phyloP scores from a whole-genome alignment of 2,329 filamentous ascomycete genomes.

The Aplosporella prunicola region DNA sequence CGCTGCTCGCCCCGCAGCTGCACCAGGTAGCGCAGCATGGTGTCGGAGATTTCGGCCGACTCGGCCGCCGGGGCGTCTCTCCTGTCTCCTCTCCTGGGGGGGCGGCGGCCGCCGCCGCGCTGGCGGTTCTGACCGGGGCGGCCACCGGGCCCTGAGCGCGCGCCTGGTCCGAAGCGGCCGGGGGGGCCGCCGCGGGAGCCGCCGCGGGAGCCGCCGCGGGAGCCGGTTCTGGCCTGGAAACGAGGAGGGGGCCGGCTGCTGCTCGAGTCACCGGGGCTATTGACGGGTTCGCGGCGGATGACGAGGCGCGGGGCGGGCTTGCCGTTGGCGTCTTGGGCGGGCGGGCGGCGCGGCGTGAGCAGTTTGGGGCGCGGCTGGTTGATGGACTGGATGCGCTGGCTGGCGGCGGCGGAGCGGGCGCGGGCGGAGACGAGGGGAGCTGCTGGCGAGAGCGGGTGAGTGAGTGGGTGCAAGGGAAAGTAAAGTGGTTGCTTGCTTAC shows the following conservation, averaged over 20 bases:
- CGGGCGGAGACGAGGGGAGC: constrained; percentile 1
- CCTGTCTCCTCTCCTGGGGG: too few relatives aligned
- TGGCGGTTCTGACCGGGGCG: too few relatives aligned
- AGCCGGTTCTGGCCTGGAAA: not conserved
- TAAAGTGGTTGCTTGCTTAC: not conserved
- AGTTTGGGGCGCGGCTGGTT: not conserved
- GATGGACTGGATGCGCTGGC: constrained; percentile 1
- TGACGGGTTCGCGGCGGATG: not conserved
- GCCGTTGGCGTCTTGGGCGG: not conserved
- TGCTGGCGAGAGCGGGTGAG: not conserved
- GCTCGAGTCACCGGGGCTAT: not conserved
- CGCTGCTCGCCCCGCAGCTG: constrained; percentile 1
- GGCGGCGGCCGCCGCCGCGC: too few relatives aligned
- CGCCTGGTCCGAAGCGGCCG: not conserved
- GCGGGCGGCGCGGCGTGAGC: not conserved
- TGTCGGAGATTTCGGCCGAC: not conserved
- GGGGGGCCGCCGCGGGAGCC: not conserved
- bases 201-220: not conserved
- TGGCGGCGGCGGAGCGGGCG: constrained; percentile 3
- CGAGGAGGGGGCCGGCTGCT: not conserved
- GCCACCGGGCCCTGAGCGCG: too few relatives aligned
- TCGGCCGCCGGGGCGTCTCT: too few relatives aligned
- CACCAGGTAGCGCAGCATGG: constrained; percentile 5
- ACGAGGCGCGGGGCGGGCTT: not conserved
- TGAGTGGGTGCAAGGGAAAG: not conserved